Evolutionary conservation across 345 rosid genomes (phyloP), one percentile per base, ranked within the genome.

Genomic region (Arabidopsis suecica): DNA sequence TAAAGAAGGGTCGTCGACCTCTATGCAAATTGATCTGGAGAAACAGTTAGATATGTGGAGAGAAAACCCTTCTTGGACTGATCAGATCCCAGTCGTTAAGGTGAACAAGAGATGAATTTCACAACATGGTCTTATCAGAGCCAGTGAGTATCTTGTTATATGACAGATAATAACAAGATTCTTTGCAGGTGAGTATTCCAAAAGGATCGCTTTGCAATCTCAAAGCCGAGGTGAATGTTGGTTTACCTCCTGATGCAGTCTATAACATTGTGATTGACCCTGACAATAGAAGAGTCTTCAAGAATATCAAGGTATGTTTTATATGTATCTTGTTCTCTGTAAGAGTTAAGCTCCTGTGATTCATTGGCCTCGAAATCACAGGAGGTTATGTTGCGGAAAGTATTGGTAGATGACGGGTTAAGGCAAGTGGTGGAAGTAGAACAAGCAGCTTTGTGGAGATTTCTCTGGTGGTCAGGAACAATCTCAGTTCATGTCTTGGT

Each of bases 381-480:
- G 98, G 98, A 91, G 80, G 96, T 91, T 61, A 56, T 88, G 73
- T 87, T 93, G 8, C 72, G 98, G 68, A 84, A 64, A 77, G 89
- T 94, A 40, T 69, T 91, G 81, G 69, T 88, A 13, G 92, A 91
- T 81, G 96, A 91, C 59, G 96, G 96, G 57, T 72, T 70, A 18
- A 84, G 96, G 71, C 97, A 91, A 81, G 87, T 94, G 68, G 97
- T 91, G 61, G 96, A 94, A 58, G 74, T 91, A 48, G 97, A 91
- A 71, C 98, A 94, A 81, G 89, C 97, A 25, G 96, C 97, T 58
- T 18, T 86, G 61, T 94, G 96, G 97, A 94, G 78, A 81, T 94
- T 94, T 71, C 95, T 94, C 14, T 94, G 96, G 97, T 89, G 98
- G 95, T 91, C 98, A 12, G 93, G 96, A 74, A 86, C 91, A 9